Evolutionary conservation across 306 rosid genomes (phyloP), one percentile per base, ranked within the genome.

Genomic region (Potentilla sterilis): DNA sequence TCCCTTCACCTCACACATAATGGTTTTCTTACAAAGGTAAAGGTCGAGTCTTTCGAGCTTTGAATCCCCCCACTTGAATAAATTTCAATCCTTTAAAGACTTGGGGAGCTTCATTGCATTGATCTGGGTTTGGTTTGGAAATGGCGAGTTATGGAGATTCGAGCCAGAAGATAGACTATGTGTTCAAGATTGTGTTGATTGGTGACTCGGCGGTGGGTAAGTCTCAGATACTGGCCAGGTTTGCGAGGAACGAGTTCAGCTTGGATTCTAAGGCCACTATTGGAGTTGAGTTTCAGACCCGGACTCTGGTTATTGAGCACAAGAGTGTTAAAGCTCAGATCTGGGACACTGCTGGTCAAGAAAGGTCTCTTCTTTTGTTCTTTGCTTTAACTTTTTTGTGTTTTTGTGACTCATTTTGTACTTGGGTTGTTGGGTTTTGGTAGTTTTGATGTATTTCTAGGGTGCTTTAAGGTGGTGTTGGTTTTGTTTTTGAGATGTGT

Each of bases 271-370:
- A 92, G 83, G 97, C 98, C 69, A 95, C 98, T 14, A 95, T 95
- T 85, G 98, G 98, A 4, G 97, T 95, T 13, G 98, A 95, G 93
- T 95, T 95, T 71, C 97, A 95, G 86, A 95, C 98, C 1, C 72
- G 97, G 47, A 95, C 98, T 54, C 75, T 95, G 14, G 85, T 95
- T 69, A 90, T 95, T 78, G 85, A 90, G 81, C 97, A 86, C 79
- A 95, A 95, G 96, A 92, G 89, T 74, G 91, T 95, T 47, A 95
- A 95, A 83, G 98, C 98, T 87, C 98, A 95, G 98, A 95, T 95
- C 98, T 95, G 98, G 98, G 98, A 95, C 86, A 95, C 97, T 3
- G 98, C 98, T 1, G 98, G 98, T 69, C 98, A 95, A 91, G 98
- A 95, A 82, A 87, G 97, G 98, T 95, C 71, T 42, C 75, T 47